Base-by-base conservation (phyloP, 768 basidiomycete species). In the Russula lepida region DNA sequence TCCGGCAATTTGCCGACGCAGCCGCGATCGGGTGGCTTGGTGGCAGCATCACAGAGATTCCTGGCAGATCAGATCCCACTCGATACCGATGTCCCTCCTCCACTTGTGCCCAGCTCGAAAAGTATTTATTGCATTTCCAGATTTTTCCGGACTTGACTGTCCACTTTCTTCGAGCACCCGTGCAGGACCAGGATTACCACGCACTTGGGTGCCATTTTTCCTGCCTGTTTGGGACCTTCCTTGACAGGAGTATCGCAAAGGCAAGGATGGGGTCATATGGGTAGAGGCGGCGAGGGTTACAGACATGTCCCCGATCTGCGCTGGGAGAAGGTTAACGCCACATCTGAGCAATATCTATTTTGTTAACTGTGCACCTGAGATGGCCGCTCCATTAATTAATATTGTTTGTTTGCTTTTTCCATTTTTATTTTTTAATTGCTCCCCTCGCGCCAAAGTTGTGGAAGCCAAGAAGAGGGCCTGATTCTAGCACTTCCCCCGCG, bases 61-160 rank as follows among this genome's bases (percentile, higher is more conserved):
- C 30, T 54, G 39, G 32, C 19, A 53, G 62, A 63, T 63, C 57
- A n/a, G n/a, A n/a, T 58, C 51, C 58, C 56, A 56, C 62, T 63
- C 62, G 62, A 63, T 63, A 33, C 56, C 62, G 62, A 63, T 63
- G 62, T 58, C 52, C 62, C 62, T 58, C 55, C 62, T 6, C 46
- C 2, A 19, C 30, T 4, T 35, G 50, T 50, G 32, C 23, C 52
- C 21, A 58, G 30, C 61, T 62, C 51, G 46, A 63, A 63, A 63
- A 54, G 62, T 58, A 33, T 58, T 63, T 63, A 63, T 63, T 63
- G 57, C 52, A 58, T 53, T 58, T 58, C 57, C 25, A 25, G 35
- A 43, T 44, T 56, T 56, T 51, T 48, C 17, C n/a, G 25, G 41
- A n/a, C 30, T 27, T 37, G 50, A 17, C 55, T 37, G 60, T 6